Evolutionary conservation across 768 basidiomycete genomes (phyloP).

Genomic region (Phylloporus rhodoxanthus): DNA sequence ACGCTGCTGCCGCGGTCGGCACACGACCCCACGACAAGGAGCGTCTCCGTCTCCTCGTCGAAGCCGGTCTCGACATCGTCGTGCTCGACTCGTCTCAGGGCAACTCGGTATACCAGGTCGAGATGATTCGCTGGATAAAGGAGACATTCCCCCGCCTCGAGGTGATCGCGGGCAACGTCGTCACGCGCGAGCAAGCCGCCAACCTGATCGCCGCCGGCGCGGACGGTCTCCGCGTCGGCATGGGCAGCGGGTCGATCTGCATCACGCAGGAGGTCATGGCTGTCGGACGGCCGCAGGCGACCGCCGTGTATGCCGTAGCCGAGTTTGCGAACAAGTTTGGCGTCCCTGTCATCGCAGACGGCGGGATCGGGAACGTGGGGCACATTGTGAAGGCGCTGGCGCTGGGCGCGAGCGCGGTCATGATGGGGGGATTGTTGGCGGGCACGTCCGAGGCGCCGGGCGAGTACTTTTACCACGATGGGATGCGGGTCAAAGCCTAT

Average conservation of each 20-base stretch:
- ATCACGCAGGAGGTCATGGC: conserved; percentile 99
- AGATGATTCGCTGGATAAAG: conserved; percentile 95
- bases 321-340: conserved; percentile 93
- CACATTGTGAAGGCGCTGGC: conserved; percentile 96
- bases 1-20: conserved; percentile 92
- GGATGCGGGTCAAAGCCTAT: conserved; percentile 97
- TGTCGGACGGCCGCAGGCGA: conserved; percentile 95
- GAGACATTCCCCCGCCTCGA: conserved; percentile 77
- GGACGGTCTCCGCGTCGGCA: conserved; percentile 91
- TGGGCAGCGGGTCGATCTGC: conserved; percentile 98
- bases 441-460: conserved; percentile 97
- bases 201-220: conserved; percentile 90
- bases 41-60: conserved; percentile 77
- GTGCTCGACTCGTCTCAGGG: conserved; percentile 96
- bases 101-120: conserved; percentile 88
- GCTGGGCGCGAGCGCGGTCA: conserved; percentile 91
- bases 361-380: conserved; percentile 91
- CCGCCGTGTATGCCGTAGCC: conserved; percentile 94
- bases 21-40: conserved; percentile 86
- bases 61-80: conserved; percentile 93
- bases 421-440: conserved; percentile 97
- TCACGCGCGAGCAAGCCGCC: conserved; percentile 96
- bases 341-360: conserved; percentile 94
- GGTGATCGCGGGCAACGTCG: conserved; percentile 96
- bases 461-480: conserved; percentile 99